Percentiles rank a stretch among this genome's conserved stretches.
Conservation (phyloP, 176 grass and related monocot genomes). For the Pontederia paniculata region DNA sequence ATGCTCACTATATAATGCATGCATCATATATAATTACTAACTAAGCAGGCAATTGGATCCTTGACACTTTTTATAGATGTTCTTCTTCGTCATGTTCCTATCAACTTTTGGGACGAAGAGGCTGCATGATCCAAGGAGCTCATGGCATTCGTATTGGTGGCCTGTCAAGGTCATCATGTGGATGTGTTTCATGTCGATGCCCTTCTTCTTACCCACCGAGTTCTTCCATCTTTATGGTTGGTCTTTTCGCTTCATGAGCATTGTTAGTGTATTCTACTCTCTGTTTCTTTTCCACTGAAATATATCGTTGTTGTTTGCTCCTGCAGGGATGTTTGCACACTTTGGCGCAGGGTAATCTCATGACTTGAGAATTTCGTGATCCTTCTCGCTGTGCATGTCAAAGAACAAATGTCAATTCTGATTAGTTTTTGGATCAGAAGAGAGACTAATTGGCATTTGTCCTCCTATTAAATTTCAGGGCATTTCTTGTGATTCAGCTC, state of each 20-base stretch:
- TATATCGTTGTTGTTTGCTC: not conserved
- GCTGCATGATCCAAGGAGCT: conserved; percentile 55
- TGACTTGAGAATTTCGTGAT: not conserved
- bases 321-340: conserved; percentile 69
- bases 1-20: not conserved
- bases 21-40: no score
- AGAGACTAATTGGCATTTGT: not conserved
- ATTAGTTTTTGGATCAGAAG: conserved; percentile 2
- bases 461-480: conserved; percentile 27
- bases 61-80: not conserved
- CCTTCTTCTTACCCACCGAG: conserved; percentile 70
- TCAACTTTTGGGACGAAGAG: conserved; percentile 52
- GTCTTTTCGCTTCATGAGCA: conserved; percentile 3
- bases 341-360: conserved; percentile 83
- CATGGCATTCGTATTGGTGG: conserved; percentile 99
- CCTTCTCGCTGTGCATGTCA: not conserved
- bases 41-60: no score
- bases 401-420: not conserved
- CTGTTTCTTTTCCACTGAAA: conserved; percentile 2
- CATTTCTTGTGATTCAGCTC: conserved; percentile 86
- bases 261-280: not conserved
- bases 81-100: conserved; percentile 91
- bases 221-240: conserved; percentile 86
- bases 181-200: conserved; percentile 52
- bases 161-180: conserved; percentile 76